Conservation (phyloP, 352 stramenopile species). For the Phytopythium chamaehyphon region DNA sequence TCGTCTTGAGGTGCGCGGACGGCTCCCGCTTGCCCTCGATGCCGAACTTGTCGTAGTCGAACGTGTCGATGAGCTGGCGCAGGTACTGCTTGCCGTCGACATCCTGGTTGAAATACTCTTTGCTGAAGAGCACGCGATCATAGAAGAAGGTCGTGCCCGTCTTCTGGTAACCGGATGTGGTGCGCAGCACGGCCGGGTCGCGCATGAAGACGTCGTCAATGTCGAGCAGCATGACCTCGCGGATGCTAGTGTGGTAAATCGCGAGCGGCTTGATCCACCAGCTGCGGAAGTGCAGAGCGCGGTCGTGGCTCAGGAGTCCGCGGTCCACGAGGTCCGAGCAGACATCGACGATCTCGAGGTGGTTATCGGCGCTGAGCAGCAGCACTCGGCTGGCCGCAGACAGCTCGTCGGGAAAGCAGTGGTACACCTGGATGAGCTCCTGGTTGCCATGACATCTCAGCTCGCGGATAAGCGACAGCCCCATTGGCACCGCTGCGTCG, state of each 20-base stretch:
- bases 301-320: slow-evolving; percentile 22
- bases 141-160: slow-evolving; percentile 67
- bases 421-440: slow-evolving; percentile 35
- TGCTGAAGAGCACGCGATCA: slow-evolving; percentile 51
- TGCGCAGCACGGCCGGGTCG: slow-evolving; percentile 37
- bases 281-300: slow-evolving; percentile 37
- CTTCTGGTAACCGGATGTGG: slow-evolving; percentile 28
- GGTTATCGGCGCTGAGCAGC: slow-evolving; percentile 16
- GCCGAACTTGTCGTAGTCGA: slow-evolving; percentile 33
- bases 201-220: slow-evolving; percentile 45
- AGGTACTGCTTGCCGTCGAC: slow-evolving; percentile 34
- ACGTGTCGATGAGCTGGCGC: slow-evolving; percentile 28
- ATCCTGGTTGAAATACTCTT: slow-evolving; percentile 47
- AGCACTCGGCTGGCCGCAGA: slow-evolving; percentile 15
- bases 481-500: slow-evolving; percentile 30
- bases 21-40: slow-evolving; percentile 12
- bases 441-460: slow-evolving; percentile 29
- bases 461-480: slow-evolving; percentile 30
- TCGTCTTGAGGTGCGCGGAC: slow-evolving; percentile 23
- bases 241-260: slow-evolving; percentile 43
- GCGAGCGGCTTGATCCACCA: slow-evolving; percentile 67
- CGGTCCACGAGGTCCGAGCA: slow-evolving; percentile 28
- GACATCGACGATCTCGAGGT: slow-evolving; percentile 46
- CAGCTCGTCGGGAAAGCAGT: slow-evolving; percentile 33
- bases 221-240: slow-evolving; percentile 45